Evolutionary conservation across 176 grass and related monocot species (phyloP), one percentile per base, ranked within the genome.

Genomic region (Zoysia pacifica): DNA sequence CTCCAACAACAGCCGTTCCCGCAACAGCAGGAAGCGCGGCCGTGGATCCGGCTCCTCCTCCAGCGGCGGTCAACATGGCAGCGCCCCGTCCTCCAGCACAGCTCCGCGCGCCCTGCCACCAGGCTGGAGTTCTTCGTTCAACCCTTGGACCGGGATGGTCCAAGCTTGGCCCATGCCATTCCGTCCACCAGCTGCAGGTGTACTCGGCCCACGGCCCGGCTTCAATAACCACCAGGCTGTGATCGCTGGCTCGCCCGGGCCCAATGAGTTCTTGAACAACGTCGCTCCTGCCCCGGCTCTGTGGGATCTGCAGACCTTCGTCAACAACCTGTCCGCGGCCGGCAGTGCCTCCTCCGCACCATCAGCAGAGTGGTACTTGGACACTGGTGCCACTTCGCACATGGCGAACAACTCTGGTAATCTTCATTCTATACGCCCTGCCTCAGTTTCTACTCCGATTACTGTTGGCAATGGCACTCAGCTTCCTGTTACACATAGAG

Each of bases 391-490:
- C 0, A 9, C 43, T 0, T 0, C 66, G 0, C 67, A 69, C 18
- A 69, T 69, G 67, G 3, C 67, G 0, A 2, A 1, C 67, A 0
- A 1, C 0, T 0, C 42, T 20, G 43, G 66, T 69, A 69, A 14
- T 7, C 1, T 16, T 9, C 1, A 18, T 5, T 8, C 19, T 9
- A 7, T 45, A 0, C 41, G 1, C 5, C 43, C 40, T 4, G 0
- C 2, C 0, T 2, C 44, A 1, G 0, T 4, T n/a, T 28, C 16
- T 7, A 2, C 2, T 2, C 5, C 44, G 0, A 28, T 69, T 0
- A 28, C 9, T 2, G 44, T 69, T 0, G 18, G 16, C 0, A 69
- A 69, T 5, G 67, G 45, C 6, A n/a, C 9, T 0, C 3, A 4
- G 0, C 3, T 69, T 18, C n/a, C 44, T 5, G 9, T 69, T 0